Evolutionary conservation across 2,329 filamentous ascomycete species (phyloP), one percentile per base, ranked within the genome.

Genomic region (Chalara sp.): DNA sequence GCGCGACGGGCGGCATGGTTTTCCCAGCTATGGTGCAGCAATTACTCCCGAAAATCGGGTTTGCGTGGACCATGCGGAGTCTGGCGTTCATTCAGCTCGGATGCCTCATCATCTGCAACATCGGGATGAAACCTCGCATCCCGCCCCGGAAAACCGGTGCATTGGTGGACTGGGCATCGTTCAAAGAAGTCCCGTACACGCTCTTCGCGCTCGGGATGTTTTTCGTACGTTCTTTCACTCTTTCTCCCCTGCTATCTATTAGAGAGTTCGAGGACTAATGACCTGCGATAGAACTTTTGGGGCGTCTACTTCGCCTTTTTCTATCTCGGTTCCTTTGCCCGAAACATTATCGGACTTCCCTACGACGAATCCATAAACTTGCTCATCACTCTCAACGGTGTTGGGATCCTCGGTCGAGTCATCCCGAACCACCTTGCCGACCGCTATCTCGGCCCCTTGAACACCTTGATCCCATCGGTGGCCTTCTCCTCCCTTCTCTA

Each of bases 351-450:
- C 21, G 57, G 58, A 5, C 60, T 74, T 2, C 65, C 68, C 0
- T 67, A 72, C 48, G 60, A 65, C 1, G 67, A 69, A 47, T 73
- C 75, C 2, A 70, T 78, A 46, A 70, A 75, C 51, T 63, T 80
- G 2, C 62, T 81, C 28, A 67, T 81, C 39, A 66, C 77, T 40
- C 69, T 80, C 63, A 80, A 81, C 56, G 74, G 72, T 11, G 67
- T 79, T 28, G 76, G 76, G 1, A 53, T 76, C 12, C 45, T 73
- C 5, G 75, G 74, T 29, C 72, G 78, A 2, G 53, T 79, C 5
- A 58, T 76, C 6, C 75, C 75, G 0, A 72, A 69, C 45, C 65
- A 67, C 40, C 55, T 76, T 6, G 74, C 76, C 3, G 76, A 80
- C 60, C 65, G 65, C 32, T 74, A 67, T 48, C 65, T 73, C 6